Evolutionary conservation across 148 eudicot species (phyloP).

Genomic region (Nepenthes gracilis): DNA sequence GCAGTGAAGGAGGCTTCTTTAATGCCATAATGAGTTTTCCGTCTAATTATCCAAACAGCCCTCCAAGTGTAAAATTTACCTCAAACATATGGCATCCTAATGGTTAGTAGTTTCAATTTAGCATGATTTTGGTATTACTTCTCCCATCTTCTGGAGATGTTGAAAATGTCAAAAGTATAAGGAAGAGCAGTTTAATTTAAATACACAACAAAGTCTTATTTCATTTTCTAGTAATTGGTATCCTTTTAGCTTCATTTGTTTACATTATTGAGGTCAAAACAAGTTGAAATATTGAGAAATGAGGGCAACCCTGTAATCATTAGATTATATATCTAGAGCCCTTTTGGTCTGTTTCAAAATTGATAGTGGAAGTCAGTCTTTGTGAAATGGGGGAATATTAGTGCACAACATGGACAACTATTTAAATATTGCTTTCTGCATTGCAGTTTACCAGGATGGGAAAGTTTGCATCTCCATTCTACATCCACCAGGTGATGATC

Average conservation of each 20-base stretch:
- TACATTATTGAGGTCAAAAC: not conserved
- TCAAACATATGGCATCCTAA: slow-evolving; percentile 83
- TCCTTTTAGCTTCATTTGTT: not conserved
- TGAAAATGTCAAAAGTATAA: too few relatives aligned
- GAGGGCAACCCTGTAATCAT: not conserved
- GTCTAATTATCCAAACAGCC: slow-evolving; percentile 56
- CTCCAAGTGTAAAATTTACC: slow-evolving; percentile 63
- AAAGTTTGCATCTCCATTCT: slow-evolving; percentile 96
- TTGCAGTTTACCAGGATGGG: slow-evolving; percentile 79
- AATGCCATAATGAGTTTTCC: slow-evolving; percentile 74
- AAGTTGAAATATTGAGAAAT: not conserved
- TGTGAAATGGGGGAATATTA: too few relatives aligned
- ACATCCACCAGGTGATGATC: slow-evolving; percentile 99
- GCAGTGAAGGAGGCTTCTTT: slow-evolving; percentile 70
- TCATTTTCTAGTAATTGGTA: too few relatives aligned
- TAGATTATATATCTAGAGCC: not conserved
- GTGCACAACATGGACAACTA: not conserved
- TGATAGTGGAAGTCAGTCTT: too few relatives aligned
- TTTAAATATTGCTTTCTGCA: slow-evolving; percentile 4
- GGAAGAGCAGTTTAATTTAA: too few relatives aligned
- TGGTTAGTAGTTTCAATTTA: slow-evolving; percentile 26
- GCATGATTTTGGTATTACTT: not conserved
- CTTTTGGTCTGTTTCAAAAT: not conserved
- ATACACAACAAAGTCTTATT: too few relatives aligned
- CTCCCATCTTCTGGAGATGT: not conserved